phyloP scores from a whole-genome alignment of 805 yeast species.

The Sugiyamaella floridensis region DNA sequence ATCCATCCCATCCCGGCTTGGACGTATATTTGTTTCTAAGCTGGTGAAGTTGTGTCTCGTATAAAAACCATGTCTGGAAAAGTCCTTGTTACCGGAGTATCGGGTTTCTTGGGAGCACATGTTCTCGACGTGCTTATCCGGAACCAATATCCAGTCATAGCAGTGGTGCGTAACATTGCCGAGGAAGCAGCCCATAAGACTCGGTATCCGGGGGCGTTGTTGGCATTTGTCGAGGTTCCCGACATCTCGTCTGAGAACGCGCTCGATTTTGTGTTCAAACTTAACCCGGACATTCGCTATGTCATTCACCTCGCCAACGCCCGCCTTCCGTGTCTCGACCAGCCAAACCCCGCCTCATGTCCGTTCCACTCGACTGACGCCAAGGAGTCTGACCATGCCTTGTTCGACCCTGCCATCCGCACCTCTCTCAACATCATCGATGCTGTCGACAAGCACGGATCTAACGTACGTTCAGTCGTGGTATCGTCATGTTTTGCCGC shows the following conservation, averaged over 20 bases:
- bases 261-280: slow-evolving; percentile 38
- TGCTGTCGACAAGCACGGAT: slow-evolving; percentile 39
- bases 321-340: slow-evolving; percentile 31
- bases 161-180: slow-evolving; percentile 38
- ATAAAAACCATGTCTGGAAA: slow-evolving; percentile 3
- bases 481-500: slow-evolving; percentile 50
- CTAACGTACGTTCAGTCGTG: slow-evolving; percentile 42
- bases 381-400: slow-evolving; percentile 41
- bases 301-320: slow-evolving; percentile 62
- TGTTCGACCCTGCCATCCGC: slow-evolving; percentile 48
- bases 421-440: slow-evolving; percentile 48
- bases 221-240: slow-evolving; percentile 40
- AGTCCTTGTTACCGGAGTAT: slow-evolving; percentile 44
- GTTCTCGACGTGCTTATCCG: slow-evolving; percentile 34
- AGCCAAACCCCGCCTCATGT: not conserved
- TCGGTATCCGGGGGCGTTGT: slow-evolving; percentile 30
- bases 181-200: slow-evolving; percentile 33
- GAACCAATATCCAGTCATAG: slow-evolving; percentile 38
- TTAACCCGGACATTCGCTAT: slow-evolving; percentile 42
- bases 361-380: slow-evolving; percentile 14
- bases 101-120: slow-evolving; percentile 46
- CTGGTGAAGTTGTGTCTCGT: not conserved
- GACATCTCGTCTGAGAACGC: slow-evolving; percentile 36
- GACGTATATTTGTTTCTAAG: too few species aligned
- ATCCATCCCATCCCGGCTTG: too few species aligned